A percentile compares a stretch with the other conserved stretches of the same genome.
phyloP scores from a whole-genome alignment of 345 rosid species.

The Hypericum androsaemum region DNA sequence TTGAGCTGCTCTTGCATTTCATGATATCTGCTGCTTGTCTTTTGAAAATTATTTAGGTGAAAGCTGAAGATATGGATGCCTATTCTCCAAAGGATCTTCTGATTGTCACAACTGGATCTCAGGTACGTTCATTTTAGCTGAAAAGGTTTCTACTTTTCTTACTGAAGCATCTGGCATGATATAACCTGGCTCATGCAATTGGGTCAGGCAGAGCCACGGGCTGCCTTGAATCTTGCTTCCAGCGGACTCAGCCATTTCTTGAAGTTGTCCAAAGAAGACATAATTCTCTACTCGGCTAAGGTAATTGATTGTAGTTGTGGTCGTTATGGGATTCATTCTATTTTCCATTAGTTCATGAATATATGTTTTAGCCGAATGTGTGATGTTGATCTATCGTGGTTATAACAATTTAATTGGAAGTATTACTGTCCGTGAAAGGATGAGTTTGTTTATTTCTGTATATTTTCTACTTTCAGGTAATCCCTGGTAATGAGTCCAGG shows the following conservation, averaged over 20 bases:
- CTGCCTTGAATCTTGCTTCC: slow-evolving; percentile 94
- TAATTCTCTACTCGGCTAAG: slow-evolving; percentile 91
- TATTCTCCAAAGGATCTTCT: slow-evolving; percentile 93
- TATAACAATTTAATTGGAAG: no score
- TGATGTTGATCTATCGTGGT: neutral
- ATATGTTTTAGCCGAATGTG: slow-evolving; percentile 4
- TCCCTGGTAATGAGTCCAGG: slow-evolving; percentile 95
- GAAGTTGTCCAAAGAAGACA: slow-evolving; percentile 76
- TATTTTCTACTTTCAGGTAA: slow-evolving; percentile 45
- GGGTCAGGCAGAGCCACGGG: slow-evolving; percentile 98
- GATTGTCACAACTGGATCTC: slow-evolving; percentile 95
- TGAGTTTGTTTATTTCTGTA: neutral
- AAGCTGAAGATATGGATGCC: slow-evolving; percentile 89
- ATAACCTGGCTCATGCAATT: slow-evolving; percentile 13
- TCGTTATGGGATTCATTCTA: no score
- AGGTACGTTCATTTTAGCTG: slow-evolving; percentile 45
- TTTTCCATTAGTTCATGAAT: no score
- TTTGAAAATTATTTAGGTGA: slow-evolving; percentile 36
- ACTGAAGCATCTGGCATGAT: no score
- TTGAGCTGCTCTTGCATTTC: neutral
- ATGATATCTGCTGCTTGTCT: slow-evolving; percentile 7
- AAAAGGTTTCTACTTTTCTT: no score
- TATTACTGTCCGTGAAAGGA: neutral
- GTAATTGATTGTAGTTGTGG: slow-evolving; percentile 24
- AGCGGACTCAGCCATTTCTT: slow-evolving; percentile 83